Evolutionary conservation across 2,329 filamentous ascomycete genomes (phyloP).

Genomic region (Whalleya microplaca): DNA sequence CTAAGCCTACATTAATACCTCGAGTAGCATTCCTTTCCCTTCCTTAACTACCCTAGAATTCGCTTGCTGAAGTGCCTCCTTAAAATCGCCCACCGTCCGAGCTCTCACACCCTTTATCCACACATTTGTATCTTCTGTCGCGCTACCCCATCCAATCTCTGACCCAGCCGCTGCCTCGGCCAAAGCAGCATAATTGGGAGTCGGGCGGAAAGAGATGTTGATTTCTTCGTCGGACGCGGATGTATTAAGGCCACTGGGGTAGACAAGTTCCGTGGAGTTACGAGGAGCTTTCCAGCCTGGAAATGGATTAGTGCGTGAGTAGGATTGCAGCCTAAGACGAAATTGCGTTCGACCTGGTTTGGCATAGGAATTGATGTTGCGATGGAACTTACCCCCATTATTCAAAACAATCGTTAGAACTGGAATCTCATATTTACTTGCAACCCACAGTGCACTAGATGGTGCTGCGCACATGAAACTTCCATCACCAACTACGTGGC

Average conservation of each 20-base stretch:
- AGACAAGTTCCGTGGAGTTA: constrained; percentile 30
- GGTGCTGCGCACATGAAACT: constrained; percentile 54
- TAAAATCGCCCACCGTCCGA: constrained; percentile 22
- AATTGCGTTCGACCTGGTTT: no score
- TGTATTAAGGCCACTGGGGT: constrained; percentile 26
- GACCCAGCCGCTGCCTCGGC: constrained; percentile 32
- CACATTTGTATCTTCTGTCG: not conserved
- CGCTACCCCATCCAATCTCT: constrained; percentile 18
- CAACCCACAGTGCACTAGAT: constrained; percentile 53
- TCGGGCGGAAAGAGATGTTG: constrained; percentile 32
- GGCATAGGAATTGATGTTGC: no score
- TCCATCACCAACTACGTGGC: constrained; percentile 54
- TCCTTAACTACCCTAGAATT: constrained; percentile 17
- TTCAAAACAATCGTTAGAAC: constrained; percentile 54
- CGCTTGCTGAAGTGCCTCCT: constrained; percentile 17
- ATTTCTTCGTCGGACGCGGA: constrained; percentile 31
- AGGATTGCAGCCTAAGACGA: not conserved
- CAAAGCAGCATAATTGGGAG: constrained; percentile 32
- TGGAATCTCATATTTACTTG: constrained; percentile 50
- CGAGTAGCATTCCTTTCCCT: constrained; percentile 29
- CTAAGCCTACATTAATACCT: constrained; percentile 24
- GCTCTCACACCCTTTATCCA: constrained; percentile 30
- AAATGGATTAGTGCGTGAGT: not conserved
- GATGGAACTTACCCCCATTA: constrained; percentile 48
- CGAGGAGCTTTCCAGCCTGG: constrained; percentile 34